Base-by-base conservation (phyloP, 352 stramenopile genomes). In the Stramenopiles sp. region DNA sequence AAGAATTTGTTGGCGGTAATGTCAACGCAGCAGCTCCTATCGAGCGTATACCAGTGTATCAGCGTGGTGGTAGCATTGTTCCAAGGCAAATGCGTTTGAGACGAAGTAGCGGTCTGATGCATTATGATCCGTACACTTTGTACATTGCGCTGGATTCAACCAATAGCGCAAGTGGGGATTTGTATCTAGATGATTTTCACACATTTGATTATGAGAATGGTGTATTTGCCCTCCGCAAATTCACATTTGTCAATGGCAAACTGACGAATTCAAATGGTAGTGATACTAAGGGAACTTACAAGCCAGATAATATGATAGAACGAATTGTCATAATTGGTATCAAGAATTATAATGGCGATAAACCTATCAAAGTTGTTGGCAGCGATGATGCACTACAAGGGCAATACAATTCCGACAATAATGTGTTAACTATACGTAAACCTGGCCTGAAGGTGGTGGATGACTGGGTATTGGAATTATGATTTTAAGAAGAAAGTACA, bases 171-270 rank as follows among this genome's bases (percentile, higher is more conserved):
- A 81, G 81, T 0, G 96, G 96, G 14, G 80, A 86, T 30, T 87
- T 99, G 0, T 99, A 98, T 85, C 89, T 99, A 78, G 96, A 99
- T 84, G 96, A 99, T 83, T 93, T 97, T 88, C 86, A 88, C 75
- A 97, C 90, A n/a, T 86, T 92, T 55, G 90, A 86, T 31, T 88
- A 89, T 33, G 85, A 89, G 76, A 31, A 84, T 4, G 8, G 44
- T 32, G 22, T 31, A 27, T 86, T 39, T 31, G 25, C 80, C 29
- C 0, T 85, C 30, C 22, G 67, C 27, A 83, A 82, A 30, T 27
- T 86, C 29, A 0, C 30, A 0, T 83, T 85, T 22, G 22, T 25
- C 29, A 81, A 32, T 27, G 30, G 29, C 22, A 32, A n/a, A 91
- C 90, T 82, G 83, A 86, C n/a, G 88, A 85, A 27, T 22, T 25